phyloP scores from a whole-genome alignment of 2,329 filamentous ascomycete species.

The Penicillium sp. region DNA sequence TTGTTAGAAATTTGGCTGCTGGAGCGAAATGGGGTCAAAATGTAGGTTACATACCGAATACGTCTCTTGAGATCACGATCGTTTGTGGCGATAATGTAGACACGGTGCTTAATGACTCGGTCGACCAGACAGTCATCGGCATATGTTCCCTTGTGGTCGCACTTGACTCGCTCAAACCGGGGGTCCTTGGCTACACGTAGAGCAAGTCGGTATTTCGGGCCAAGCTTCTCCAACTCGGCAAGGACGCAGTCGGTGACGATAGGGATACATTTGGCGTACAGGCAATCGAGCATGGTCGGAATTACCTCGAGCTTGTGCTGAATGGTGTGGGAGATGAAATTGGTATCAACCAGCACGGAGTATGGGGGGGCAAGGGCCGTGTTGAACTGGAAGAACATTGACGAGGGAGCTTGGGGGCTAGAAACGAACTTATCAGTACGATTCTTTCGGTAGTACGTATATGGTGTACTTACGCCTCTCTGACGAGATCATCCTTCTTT shows the following conservation, averaged over 20 bases:
- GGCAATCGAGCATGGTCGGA: conserved; percentile 86
- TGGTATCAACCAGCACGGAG: conserved; percentile 77
- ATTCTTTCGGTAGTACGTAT: conserved; percentile 3
- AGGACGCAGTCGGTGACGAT: conserved; percentile 82
- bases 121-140: conserved; percentile 84
- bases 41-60: conserved; percentile 50
- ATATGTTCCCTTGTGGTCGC: conserved; percentile 85
- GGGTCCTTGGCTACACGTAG: conserved; percentile 84
- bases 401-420: conserved; percentile 73
- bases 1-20: background rate
- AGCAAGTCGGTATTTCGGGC: conserved; percentile 82
- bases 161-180: conserved; percentile 78
- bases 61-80: conserved; percentile 75
- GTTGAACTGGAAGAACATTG: conserved; percentile 88
- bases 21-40: background rate
- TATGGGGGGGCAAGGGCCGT: conserved; percentile 82
- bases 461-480: conserved; percentile 17
- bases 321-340: conserved; percentile 87
- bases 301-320: conserved; percentile 85
- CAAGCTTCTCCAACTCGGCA: conserved; percentile 85
- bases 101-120: conserved; percentile 66
- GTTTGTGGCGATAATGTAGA: conserved; percentile 73
- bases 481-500: conserved; percentile 22
- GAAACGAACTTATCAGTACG: background rate
- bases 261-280: conserved; percentile 87